A percentile compares a stretch with the other conserved stretches of the same genome.
Evolutionary conservation across 169 alveolate genomes (phyloP).

Genomic region (Hepatocystis sp.): DNA sequence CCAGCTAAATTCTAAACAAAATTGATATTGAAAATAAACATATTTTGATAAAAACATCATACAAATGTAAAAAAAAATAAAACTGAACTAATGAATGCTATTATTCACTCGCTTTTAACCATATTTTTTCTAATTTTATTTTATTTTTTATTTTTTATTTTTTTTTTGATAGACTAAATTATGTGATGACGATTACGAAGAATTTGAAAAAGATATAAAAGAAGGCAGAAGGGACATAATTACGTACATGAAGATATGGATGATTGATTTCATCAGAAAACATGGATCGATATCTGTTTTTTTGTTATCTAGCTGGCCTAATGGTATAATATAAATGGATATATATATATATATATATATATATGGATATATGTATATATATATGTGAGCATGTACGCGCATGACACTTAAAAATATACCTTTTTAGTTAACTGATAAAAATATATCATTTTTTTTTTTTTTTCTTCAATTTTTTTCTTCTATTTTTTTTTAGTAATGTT

Average conservation of each 20-base stretch:
- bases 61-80: no score
- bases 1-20: neutral
- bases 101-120: neutral
- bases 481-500: conserved; percentile 81
- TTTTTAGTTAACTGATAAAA: neutral
- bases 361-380: neutral
- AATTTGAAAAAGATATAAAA: conserved; percentile 59
- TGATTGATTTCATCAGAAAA: conserved; percentile 85
- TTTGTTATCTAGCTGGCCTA: conserved; percentile 90
- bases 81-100: neutral
- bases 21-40: no score
- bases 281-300: conserved; percentile 92
- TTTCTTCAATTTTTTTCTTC: conserved; percentile 29
- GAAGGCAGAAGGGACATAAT: conserved; percentile 77
- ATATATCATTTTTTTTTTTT: neutral
- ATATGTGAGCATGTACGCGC: neutral
- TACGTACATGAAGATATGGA: conserved; percentile 82
- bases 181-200: conserved; percentile 67
- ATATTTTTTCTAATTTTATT: neutral
- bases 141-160: conserved; percentile 8
- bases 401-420: neutral
- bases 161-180: conserved; percentile 42
- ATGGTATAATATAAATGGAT: conserved; percentile 74
- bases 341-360: neutral
- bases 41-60: no score